phyloP scores from a whole-genome alignment of 1,284 basidiomycete genomes.

The Laetiporus sulphureus region DNA sequence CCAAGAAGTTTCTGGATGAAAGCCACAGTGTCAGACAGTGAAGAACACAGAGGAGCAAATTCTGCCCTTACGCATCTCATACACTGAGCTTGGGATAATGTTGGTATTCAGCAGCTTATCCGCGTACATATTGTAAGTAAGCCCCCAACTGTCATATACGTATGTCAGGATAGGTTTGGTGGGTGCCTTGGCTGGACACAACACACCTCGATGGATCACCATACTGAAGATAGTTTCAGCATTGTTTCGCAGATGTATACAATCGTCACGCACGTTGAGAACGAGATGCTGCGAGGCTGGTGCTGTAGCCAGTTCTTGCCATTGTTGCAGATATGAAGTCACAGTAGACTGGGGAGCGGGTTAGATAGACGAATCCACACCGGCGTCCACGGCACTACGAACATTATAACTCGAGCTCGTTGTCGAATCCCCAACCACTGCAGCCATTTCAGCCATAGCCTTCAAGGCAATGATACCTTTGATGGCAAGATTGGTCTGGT shows the following conservation, averaged over 20 bases:
- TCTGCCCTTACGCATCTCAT: constrained; percentile 45
- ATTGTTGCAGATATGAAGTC: constrained; percentile 45
- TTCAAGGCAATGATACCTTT: constrained; percentile 72
- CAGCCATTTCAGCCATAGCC: constrained; percentile 56
- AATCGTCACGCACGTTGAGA: constrained; percentile 32
- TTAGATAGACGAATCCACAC: not conserved
- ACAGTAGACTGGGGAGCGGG: constrained; percentile 43
- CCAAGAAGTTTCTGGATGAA: constrained; percentile 1
- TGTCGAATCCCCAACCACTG: constrained; percentile 41
- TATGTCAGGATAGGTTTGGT: not conserved
- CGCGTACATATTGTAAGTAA: constrained; percentile 57
- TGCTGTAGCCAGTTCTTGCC: constrained; percentile 44
- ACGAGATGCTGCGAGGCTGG: constrained; percentile 45
- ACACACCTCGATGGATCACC: constrained; percentile 37
- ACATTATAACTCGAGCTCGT: constrained; percentile 55
- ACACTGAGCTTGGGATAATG: constrained; percentile 54
- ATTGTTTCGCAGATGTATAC: not conserved
- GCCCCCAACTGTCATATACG: constrained; percentile 43
- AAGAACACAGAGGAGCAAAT: no score
- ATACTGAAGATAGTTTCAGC: constrained; percentile 29
- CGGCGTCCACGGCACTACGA: constrained; percentile 12
- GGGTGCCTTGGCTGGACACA: not conserved
- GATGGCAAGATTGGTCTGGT: constrained; percentile 75
- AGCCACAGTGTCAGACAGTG: no score
- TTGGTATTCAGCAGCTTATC: constrained; percentile 55